phyloP scores from a whole-genome alignment of 257 asterid species.

The Fraxinus pennsylvanica region DNA sequence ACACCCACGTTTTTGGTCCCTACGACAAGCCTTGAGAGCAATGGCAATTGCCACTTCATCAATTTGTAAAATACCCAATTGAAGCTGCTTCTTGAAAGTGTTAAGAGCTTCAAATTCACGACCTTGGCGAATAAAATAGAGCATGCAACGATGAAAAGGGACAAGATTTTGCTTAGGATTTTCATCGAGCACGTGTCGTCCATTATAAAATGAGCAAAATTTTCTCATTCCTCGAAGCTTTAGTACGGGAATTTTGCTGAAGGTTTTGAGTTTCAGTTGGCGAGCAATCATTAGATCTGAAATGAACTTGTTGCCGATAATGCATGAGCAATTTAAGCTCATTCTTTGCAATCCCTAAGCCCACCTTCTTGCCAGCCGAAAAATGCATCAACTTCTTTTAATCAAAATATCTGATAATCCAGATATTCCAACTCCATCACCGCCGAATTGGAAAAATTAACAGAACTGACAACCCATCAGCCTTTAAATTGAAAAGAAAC shows the following conservation, averaged over 20 bases:
- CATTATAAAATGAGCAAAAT: slow-evolving; percentile 36
- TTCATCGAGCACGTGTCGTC: slow-evolving; percentile 56
- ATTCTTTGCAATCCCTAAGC: not conserved
- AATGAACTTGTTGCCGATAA: not conserved
- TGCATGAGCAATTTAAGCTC: not conserved
- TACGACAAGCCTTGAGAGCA: slow-evolving; percentile 70
- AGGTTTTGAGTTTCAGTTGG: slow-evolving; percentile 37
- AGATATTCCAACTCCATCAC: not conserved
- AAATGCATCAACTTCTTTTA: not conserved
- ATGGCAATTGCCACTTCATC: slow-evolving; percentile 68
- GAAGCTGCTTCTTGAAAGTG: slow-evolving; percentile 60
- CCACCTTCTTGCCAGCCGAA: not conserved
- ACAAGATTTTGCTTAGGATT: slow-evolving; percentile 44
- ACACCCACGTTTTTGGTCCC: slow-evolving; percentile 47
- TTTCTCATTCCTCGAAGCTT: not conserved
- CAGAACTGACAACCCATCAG: not conserved
- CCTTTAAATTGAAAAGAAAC: not conserved
- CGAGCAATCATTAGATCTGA: slow-evolving; percentile 44
- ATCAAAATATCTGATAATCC: not conserved
- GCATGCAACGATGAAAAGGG: slow-evolving; percentile 59
- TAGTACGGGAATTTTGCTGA: slow-evolving; percentile 25
- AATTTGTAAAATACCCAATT: slow-evolving; percentile 45
- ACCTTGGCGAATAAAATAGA: slow-evolving; percentile 47
- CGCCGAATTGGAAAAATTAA: not conserved
- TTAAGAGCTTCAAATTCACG: slow-evolving; percentile 50